A percentile compares a stretch with the other conserved stretches of the same genome.
phyloP scores from a whole-genome alignment of 768 basidiomycete genomes.

The Daedalea quercina region DNA sequence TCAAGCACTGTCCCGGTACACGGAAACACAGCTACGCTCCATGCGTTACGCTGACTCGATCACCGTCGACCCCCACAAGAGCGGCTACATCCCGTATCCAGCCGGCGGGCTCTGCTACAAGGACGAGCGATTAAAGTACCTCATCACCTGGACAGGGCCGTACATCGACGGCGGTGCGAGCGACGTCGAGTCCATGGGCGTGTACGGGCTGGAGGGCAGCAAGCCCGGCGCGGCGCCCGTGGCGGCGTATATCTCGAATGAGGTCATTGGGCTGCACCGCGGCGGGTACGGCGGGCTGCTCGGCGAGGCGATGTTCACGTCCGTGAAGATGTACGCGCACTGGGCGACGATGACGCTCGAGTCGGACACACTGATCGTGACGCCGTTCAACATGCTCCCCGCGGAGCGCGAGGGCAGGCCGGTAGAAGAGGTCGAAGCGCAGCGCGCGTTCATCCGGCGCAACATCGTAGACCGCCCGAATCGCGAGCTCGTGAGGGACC shows the following conservation, averaged over 20 bases:
- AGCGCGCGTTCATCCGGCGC: constrained; percentile 26
- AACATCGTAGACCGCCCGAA: constrained; percentile 25
- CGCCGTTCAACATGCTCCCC: constrained; percentile 33
- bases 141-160: constrained; percentile 33
- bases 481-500: constrained; percentile 24
- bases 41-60: constrained; percentile 30
- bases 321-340: constrained; percentile 32
- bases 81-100: constrained; percentile 37
- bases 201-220: constrained; percentile 43
- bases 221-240: constrained; percentile 41
- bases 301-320: constrained; percentile 32
- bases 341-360: constrained; percentile 34
- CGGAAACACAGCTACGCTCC: constrained; percentile 22
- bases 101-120: constrained; percentile 35
- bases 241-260: constrained; percentile 30
- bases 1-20: constrained; percentile 23
- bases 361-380: constrained; percentile 28
- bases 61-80: constrained; percentile 37
- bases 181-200: constrained; percentile 30
- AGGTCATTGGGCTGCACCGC: constrained; percentile 33
- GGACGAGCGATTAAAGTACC: constrained; percentile 29
- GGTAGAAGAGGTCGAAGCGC: constrained; percentile 18
- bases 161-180: constrained; percentile 13
- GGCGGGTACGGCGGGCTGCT: constrained; percentile 33
- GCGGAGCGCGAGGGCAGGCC: constrained; percentile 20